Evolutionary conservation across 805 yeast species (phyloP).

Genomic region (Kluyveromyces dobzhanskii): DNA sequence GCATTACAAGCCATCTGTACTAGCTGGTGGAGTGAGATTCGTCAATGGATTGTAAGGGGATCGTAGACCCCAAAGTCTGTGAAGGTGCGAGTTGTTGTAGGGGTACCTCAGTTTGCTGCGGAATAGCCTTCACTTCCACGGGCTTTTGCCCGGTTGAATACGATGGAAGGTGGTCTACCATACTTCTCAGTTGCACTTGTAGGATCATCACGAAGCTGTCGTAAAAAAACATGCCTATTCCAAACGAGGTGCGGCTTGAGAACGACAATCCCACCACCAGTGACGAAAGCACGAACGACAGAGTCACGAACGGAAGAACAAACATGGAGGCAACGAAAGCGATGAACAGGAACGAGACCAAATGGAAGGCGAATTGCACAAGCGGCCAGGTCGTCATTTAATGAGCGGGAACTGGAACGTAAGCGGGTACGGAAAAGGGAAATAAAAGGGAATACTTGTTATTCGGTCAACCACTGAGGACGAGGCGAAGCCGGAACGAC

Average conservation of each 20-base stretch:
- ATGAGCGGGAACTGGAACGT: too few relatives aligned
- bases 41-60: slow-evolving; percentile 1
- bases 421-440: too few relatives aligned
- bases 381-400: slow-evolving; percentile 16
- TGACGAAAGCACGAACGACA: slow-evolving; percentile 23
- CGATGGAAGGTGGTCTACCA: slow-evolving; percentile 12
- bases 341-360: slow-evolving; percentile 16
- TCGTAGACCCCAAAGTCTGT: background rate
- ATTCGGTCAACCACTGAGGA: too few relatives aligned
- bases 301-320: slow-evolving; percentile 21
- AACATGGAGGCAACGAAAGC: slow-evolving; percentile 18
- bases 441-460: too few relatives aligned
- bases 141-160: background rate
- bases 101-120: background rate
- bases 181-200: slow-evolving; percentile 12
- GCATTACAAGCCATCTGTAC: too few relatives aligned
- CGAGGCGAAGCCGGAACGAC: too few relatives aligned
- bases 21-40: too few relatives aligned
- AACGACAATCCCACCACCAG: slow-evolving; percentile 24
- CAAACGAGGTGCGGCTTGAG: slow-evolving; percentile 22
- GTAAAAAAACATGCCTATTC: slow-evolving; percentile 19
- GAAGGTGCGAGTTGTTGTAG: background rate
- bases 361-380: slow-evolving; percentile 16
- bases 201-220: slow-evolving; percentile 14
- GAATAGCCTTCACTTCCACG: background rate